Evolutionary conservation across 1,139 yeast species (phyloP).

Genomic region (Yamadazyma kanchanaburiensis): DNA sequence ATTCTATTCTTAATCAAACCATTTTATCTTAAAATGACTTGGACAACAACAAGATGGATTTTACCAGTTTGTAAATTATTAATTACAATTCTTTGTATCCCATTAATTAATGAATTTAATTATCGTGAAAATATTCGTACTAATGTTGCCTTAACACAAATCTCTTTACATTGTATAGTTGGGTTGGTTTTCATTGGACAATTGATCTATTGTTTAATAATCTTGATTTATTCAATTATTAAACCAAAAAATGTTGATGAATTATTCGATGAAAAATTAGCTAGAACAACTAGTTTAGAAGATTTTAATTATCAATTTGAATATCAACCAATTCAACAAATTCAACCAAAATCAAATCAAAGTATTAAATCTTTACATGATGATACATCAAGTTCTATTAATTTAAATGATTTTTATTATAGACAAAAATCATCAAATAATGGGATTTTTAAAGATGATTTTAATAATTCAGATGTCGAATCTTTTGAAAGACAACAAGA

Average conservation of each 20-base stretch:
- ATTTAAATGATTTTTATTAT: conserved; percentile 12
- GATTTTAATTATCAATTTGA: conserved; percentile 30
- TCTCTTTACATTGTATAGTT: conserved; percentile 36
- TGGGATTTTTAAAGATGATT: neutral
- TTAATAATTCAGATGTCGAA: conserved; percentile 8
- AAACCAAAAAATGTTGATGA: conserved; percentile 5
- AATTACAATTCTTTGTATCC: conserved; percentile 39
- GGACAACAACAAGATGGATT: conserved; percentile 36
- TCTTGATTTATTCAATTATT: conserved; percentile 24
- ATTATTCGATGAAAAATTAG: conserved; percentile 4
- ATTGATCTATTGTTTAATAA: conserved; percentile 26
- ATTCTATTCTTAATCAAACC: conserved; percentile 36
- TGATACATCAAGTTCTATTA: neutral
- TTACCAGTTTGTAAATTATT: conserved; percentile 35
- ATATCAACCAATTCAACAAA: conserved; percentile 27
- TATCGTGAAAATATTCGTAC: conserved; percentile 34
- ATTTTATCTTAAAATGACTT: conserved; percentile 33
- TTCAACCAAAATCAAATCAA: neutral
- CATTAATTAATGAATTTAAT: conserved; percentile 31
- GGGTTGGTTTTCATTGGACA: conserved; percentile 34
- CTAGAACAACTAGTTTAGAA: conserved; percentile 15
- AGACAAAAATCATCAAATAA: conserved; percentile 12
- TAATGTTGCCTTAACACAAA: conserved; percentile 38
- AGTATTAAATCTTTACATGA: neutral
- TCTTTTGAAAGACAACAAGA: conserved; percentile 22